Evolutionary conservation across 768 basidiomycete genomes (phyloP).

Genomic region (Termitomyces sp.): DNA sequence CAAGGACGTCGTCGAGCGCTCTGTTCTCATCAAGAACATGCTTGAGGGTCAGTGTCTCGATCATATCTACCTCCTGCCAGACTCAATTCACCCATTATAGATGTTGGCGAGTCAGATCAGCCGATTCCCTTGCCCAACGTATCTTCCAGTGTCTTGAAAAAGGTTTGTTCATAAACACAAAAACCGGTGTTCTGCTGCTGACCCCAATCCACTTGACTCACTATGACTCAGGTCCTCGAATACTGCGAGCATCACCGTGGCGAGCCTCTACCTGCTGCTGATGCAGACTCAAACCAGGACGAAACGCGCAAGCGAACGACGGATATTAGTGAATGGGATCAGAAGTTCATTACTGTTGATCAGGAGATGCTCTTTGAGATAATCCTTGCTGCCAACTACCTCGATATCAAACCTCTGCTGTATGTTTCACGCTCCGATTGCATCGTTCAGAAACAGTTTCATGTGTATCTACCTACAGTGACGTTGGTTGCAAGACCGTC

Average conservation of each 20-base stretch:
- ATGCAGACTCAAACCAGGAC: constrained; percentile 77
- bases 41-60: constrained; percentile 69
- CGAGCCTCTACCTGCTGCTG: constrained; percentile 88
- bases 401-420: constrained; percentile 98
- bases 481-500: constrained; percentile 97
- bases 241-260: constrained; percentile 99
- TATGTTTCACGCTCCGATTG: constrained; percentile 33
- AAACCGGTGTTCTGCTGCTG: no score
- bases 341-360: constrained; percentile 97
- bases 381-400: constrained; percentile 98
- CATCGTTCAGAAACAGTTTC: neutral
- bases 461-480: constrained; percentile 39
- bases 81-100: constrained; percentile 32
- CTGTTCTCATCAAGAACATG: constrained; percentile 99
- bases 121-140: constrained; percentile 95
- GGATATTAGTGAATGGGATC: constrained; percentile 98
- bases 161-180: no score
- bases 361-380: constrained; percentile 99
- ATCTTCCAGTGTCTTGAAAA: constrained; percentile 87
- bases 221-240: constrained; percentile 72
- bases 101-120: constrained; percentile 92
- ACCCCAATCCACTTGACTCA: neutral
- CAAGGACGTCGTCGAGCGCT: constrained; percentile 91
- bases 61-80: constrained; percentile 1
- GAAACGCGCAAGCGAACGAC: constrained; percentile 98